Evolutionary conservation across 768 basidiomycete species (phyloP), one percentile per base, ranked within the genome.

Genomic region (Suillus americanus): DNA sequence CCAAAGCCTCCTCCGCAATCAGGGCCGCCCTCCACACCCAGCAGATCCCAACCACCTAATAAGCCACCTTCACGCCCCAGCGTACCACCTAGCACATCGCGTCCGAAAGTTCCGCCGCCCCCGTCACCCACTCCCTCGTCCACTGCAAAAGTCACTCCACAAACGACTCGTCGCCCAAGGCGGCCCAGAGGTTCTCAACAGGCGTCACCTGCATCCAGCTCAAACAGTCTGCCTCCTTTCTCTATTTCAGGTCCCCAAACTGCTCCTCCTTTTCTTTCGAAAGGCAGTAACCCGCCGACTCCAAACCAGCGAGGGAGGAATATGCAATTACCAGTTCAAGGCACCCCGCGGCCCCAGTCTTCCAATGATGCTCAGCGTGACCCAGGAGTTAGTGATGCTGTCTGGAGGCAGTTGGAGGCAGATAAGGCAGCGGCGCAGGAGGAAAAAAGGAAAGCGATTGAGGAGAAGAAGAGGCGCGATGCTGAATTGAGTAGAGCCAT

Each of bases 371-470:
- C 23, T 0, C 67, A 60, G 28, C 80, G 85, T 28, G 88, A 89
- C 71, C 54, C 78, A 23, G 88, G 83, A 0, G 85, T 89, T 5
- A 69, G 80, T 0, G 85, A 89, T 70, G 70, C 69, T 1, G 71
- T 80, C 13, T 89, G 89, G 89, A 33, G 67, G 12, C 77, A 84
- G 65, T 73, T 89, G 0, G 81, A 86, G 55, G 76, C 74, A 7
- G 76, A 73, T 61, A 75, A 72, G 51, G 73, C 68, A 0, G 76
- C 70, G 5, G 74, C 66, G 25, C 69, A 69, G 25, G 70, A 73
- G 48, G 62, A 51, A 33, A 59, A 65, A 64, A 53, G 60, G 54
- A 62, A 64, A 55, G 72, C 69, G 1, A 66, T 63, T 33, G 68
- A 70, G 64, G 69, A 70, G 43, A 38, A 72, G 41, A 20, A 9